These are phyloP conservation scores for Paecilomyces niveus DNA, from an alignment of 2,329 filamentous ascomycete species.

Conservation along the genomic window DNA sequence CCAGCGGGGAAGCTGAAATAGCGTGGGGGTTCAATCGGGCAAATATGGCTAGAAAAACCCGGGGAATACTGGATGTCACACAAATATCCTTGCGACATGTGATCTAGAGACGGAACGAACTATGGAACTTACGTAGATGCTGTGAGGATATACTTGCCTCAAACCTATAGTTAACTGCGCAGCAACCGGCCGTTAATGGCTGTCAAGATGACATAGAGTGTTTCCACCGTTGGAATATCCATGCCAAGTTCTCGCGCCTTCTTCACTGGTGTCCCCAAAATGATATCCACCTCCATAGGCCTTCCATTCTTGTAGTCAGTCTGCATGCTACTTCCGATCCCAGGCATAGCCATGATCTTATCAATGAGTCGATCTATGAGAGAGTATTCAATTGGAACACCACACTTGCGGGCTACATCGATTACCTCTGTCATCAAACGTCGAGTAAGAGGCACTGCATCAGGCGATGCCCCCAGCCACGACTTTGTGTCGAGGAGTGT, in stretches of 20 bases:
- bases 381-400: constrained; percentile 29
- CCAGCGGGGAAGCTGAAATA: background rate
- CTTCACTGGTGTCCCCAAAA: constrained; percentile 22
- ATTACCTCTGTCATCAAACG: constrained; percentile 39
- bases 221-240: constrained; percentile 32
- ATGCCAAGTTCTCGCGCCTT: constrained; percentile 34
- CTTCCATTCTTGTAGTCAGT: constrained; percentile 35
- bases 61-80: background rate
- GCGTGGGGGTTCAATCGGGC: background rate
- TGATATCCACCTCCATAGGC: constrained; percentile 42
- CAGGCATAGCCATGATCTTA: constrained; percentile 32
- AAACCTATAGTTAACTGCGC: background rate
- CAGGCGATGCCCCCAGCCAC: constrained; percentile 34
- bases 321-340: constrained; percentile 41
- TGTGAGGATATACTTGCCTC: background rate
- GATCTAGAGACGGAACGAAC: no score
- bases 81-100: background rate
- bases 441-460: constrained; percentile 32
- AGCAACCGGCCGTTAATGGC: background rate
- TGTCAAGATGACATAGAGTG: constrained; percentile 26
- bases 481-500: constrained; percentile 36
- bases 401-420: constrained; percentile 30
- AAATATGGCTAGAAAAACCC: no score
- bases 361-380: constrained; percentile 33
- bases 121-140: no score